Percentiles rank a stretch among this genome's conserved stretches.
Evolutionary conservation across 2,329 filamentous ascomycete genomes (phyloP).

Genomic region (Fusarium brevicatenulatum): DNA sequence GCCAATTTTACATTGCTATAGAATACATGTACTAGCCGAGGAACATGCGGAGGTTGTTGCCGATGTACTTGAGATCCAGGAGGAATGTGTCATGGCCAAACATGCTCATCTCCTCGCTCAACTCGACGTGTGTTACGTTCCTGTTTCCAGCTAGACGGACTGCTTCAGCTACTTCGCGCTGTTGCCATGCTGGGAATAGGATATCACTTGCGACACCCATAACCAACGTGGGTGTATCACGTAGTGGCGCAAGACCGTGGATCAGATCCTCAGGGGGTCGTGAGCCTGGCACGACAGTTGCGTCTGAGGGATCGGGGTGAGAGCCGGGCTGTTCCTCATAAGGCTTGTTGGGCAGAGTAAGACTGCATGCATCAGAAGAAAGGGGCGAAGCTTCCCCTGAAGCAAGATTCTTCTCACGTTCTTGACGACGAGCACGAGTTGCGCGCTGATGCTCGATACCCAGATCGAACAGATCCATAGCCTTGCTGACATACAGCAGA

Average conservation of each 20-base stretch:
- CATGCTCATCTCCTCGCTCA: conserved; percentile 92
- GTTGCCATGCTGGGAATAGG: conserved; percentile 97
- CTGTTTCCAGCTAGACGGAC: conserved; percentile 81
- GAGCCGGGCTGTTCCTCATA: conserved; percentile 82
- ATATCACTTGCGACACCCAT: conserved; percentile 97
- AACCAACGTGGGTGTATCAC: conserved; percentile 83
- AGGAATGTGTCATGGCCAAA: conserved; percentile 98
- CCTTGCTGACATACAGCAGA: conserved; percentile 94
- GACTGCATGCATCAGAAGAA: conserved; percentile 65
- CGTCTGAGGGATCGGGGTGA: conserved; percentile 48
- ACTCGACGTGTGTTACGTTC: conserved; percentile 85
- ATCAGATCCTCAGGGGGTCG: conserved; percentile 83
- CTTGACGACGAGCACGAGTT: conserved; percentile 69
- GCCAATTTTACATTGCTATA: conserved; percentile 1
- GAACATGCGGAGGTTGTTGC: conserved; percentile 83
- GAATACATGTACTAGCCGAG: conserved; percentile 61
- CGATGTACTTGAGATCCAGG: conserved; percentile 90
- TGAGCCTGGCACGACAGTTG: conserved; percentile 47
- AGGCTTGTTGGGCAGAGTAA: conserved; percentile 83
- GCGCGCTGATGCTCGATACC: conserved; percentile 75
- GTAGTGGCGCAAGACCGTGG: conserved; percentile 74
- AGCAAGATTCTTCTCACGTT: conserved; percentile 68
- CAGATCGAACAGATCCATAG: conserved; percentile 98
- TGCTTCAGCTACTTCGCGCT: conserved; percentile 90
- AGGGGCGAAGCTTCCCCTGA: conserved; percentile 62